Base-by-base conservation (phyloP, 495 filamentous ascomycete species). In the Pseudomonodictys pantanalensis region DNA sequence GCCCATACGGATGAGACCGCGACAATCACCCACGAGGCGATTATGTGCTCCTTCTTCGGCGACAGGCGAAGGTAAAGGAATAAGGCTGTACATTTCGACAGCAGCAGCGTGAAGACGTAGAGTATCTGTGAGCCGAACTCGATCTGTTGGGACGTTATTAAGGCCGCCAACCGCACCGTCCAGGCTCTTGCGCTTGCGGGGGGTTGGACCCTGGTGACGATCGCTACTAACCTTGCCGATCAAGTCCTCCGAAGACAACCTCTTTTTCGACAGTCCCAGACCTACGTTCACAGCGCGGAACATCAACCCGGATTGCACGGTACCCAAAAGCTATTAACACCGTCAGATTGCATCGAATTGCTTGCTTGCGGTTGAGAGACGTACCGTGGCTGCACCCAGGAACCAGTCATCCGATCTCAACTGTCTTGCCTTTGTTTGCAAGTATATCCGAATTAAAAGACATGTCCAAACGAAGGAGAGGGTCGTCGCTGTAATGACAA, bases 381-480 rank as follows among this genome's bases (percentile, higher is more conserved):
- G 6, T 48, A 64, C 60, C 28, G 60, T 58, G 20, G 60, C 60
- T 15, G 60, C 60, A 15, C 25, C 46, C 12, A 64, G 47, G 7
- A 64, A 46, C 39, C 52, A 64, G 41, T 64, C 60, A 26, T 64
- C 60, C 9, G 28, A 11, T 33, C 28, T 52, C 60, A 52, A 64
- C 39, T 64, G 45, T n/a, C 48, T 32, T 8, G 47, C 30, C 45
- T 45, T 51, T 6, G 24, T 23, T 22, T 54, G 53, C 43, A 64
- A 25, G 24, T 39, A 58, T 44, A 58, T 42, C 28, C 60, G 52
- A 15, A 64, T 58, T 24, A 58, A 18, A 8, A 35, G 53, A 53
- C 60, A 64, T 18, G 53, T 52, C 53, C 53, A 52, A n/a, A 64
- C 60, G 38, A 64, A 64, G 6, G 60, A 56, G 2, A 64, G 46